These are phyloP conservation scores for Cordyceps fumosorosea DNA, from an alignment of 2,329 filamentous ascomycete genomes.

Conservation along the genomic window DNA sequence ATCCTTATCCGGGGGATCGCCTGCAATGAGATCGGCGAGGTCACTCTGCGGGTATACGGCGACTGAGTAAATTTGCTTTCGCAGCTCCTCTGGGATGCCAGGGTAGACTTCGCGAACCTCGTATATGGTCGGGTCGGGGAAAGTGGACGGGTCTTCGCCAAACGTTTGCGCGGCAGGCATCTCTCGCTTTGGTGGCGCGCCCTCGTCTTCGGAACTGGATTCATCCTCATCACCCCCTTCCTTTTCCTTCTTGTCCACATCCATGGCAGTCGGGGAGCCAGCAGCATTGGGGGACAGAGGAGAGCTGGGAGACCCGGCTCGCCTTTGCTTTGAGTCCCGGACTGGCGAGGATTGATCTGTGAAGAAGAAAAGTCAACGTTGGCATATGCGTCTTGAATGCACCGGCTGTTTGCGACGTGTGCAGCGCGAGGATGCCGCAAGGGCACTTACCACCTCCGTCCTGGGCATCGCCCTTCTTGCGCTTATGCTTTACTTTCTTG, in stretches of 20 bases:
- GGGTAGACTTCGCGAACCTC: conserved; percentile 72
- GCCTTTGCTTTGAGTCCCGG: conserved; percentile 47
- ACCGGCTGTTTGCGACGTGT: not conserved
- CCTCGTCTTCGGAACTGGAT: conserved; percentile 52
- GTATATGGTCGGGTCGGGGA: conserved; percentile 86
- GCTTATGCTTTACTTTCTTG: conserved; percentile 65
- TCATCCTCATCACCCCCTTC: conserved; percentile 40
- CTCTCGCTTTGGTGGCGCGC: conserved; percentile 54
- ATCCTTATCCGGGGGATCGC: conserved; percentile 86
- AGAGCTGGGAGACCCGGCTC: conserved; percentile 52
- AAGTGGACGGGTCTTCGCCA: conserved; percentile 86
- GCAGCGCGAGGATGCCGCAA: not conserved
- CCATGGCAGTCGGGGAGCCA: conserved; percentile 49
- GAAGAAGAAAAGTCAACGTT: not conserved
- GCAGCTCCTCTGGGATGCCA: conserved; percentile 77
- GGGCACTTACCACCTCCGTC: conserved; percentile 4
- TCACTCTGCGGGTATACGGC: conserved; percentile 75
- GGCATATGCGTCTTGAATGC: not conserved
- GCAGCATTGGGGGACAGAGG: conserved; percentile 51
- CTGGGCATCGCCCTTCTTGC: conserved; percentile 55
- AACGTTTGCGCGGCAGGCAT: conserved; percentile 80
- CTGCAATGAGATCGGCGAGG: conserved; percentile 77
- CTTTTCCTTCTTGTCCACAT: conserved; percentile 47
- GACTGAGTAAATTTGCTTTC: conserved; percentile 82
- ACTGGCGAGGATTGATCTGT: conserved; percentile 49